Conservation (phyloP, 208 protist species). For the Wallacemonas collosoma region DNA sequence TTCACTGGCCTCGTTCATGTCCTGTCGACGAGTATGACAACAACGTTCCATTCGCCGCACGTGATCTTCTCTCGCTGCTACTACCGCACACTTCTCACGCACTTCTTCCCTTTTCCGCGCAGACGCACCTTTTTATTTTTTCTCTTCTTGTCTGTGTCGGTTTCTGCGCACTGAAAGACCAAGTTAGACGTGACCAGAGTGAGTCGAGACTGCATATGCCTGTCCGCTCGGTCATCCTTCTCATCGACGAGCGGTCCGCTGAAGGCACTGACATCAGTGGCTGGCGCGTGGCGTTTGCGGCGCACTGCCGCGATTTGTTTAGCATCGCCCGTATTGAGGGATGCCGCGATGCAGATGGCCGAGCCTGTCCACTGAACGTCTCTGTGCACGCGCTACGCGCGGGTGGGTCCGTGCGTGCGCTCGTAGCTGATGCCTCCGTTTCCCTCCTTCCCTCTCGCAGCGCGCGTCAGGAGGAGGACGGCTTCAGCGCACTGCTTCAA, state of each 20-base stretch:
- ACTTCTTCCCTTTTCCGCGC: too few relatives aligned
- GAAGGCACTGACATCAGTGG: background rate
- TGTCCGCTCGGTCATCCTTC: background rate
- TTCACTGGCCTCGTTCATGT: too few relatives aligned
- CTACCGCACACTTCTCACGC: too few relatives aligned
- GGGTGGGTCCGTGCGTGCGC: background rate
- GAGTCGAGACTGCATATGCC: background rate
- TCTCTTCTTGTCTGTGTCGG: background rate
- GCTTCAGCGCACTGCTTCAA: background rate
- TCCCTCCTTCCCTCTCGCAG: background rate
- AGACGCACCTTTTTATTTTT: background rate
- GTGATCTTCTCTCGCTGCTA: too few relatives aligned
- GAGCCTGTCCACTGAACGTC: background rate
- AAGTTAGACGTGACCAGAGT: too few relatives aligned
- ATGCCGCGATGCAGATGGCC: background rate
- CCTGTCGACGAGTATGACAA: too few relatives aligned
- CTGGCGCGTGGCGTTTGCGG: background rate
- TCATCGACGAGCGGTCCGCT: background rate
- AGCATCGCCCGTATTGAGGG: slow-evolving; percentile 13
- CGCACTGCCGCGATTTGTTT: background rate
- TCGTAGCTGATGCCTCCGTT: background rate
- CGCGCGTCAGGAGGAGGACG: background rate
- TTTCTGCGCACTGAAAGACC: background rate
- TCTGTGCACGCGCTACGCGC: background rate
- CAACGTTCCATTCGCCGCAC: too few relatives aligned